phyloP scores from a whole-genome alignment of 2,329 filamentous ascomycete species.

The Colletotrichum euphorbiae region DNA sequence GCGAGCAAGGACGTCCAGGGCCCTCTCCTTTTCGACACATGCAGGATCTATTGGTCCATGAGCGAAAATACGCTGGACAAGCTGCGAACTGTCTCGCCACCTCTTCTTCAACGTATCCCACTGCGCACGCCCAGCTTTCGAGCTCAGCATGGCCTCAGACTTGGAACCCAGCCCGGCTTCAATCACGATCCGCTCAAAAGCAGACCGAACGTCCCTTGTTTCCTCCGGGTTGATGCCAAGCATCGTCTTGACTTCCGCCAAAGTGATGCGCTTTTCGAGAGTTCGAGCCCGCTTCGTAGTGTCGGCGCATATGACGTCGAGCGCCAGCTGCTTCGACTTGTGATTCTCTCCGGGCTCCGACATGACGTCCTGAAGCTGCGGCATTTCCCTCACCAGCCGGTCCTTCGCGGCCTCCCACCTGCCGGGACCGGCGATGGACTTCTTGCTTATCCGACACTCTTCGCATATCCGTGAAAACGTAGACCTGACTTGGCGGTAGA shows the following conservation, averaged over 20 bases:
- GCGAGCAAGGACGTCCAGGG: slow-evolving; percentile 76
- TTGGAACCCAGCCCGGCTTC: slow-evolving; percentile 78
- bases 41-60: slow-evolving; percentile 63
- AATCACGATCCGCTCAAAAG: slow-evolving; percentile 74
- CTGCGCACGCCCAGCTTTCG: slow-evolving; percentile 49
- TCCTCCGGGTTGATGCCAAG: slow-evolving; percentile 58
- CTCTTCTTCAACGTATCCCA: slow-evolving; percentile 77
- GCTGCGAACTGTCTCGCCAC: slow-evolving; percentile 71
- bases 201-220: slow-evolving; percentile 70
- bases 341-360: slow-evolving; percentile 67
- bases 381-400: slow-evolving; percentile 71
- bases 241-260: slow-evolving; percentile 78
- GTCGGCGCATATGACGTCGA: slow-evolving; percentile 84
- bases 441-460: slow-evolving; percentile 76
- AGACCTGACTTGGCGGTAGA: slow-evolving; percentile 74
- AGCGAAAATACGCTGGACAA: slow-evolving; percentile 67
- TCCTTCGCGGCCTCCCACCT: slow-evolving; percentile 80
- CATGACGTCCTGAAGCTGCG: slow-evolving; percentile 72
- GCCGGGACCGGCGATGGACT: slow-evolving; percentile 78
- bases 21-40: slow-evolving; percentile 68
- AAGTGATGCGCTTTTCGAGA: slow-evolving; percentile 73
- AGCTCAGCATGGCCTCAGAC: slow-evolving; percentile 74
- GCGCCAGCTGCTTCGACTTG: slow-evolving; percentile 73
- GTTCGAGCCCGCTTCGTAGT: slow-evolving; percentile 83
- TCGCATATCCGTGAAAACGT: slow-evolving; percentile 79